Evolutionary conservation across 495 filamentous ascomycete species (phyloP).

Genomic region (Penicillium taxi): DNA sequence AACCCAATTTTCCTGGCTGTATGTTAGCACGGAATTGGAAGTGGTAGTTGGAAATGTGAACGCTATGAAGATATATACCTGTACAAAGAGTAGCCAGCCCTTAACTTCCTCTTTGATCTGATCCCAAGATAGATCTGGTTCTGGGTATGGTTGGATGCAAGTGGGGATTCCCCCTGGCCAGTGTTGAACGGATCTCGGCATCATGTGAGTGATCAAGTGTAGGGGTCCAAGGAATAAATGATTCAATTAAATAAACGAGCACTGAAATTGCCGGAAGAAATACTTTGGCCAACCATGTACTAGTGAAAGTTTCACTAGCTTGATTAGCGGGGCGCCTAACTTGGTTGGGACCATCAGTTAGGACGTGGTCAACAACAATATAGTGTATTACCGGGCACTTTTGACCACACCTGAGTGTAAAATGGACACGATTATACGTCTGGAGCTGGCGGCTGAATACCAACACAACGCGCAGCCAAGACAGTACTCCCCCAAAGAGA

Average conservation of each 20-base stretch:
- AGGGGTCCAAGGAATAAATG: slow-evolving; percentile 2
- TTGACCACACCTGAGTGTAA: too few species aligned
- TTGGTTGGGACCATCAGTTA: not conserved
- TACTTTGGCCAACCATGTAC: slow-evolving; percentile 2
- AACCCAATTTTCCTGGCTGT: slow-evolving; percentile 2
- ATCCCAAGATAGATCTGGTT: slow-evolving; percentile 1
- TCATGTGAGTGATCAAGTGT: not conserved
- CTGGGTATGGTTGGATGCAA: slow-evolving; percentile 5
- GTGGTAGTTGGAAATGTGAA: not conserved
- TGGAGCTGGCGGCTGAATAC: too few species aligned
- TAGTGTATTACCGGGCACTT: too few species aligned
- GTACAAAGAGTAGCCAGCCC: slow-evolving; percentile 3
- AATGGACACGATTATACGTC: too few species aligned
- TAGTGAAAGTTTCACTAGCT: slow-evolving; percentile 2
- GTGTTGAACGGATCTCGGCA: slow-evolving; percentile 3
- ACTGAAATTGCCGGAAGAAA: slow-evolving; percentile 3
- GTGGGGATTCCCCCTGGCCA: slow-evolving; percentile 4
- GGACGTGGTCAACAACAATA: too few species aligned
- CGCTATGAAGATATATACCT: not conserved
- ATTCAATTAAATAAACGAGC: not conserved
- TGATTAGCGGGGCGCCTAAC: not conserved
- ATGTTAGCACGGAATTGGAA: not conserved
- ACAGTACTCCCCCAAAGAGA: too few species aligned
- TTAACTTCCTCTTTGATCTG: slow-evolving; percentile 4
- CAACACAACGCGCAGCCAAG: too few species aligned